phyloP scores from a whole-genome alignment of 2,329 filamentous ascomycete species.

The Tolypocladium endophyticum region DNA sequence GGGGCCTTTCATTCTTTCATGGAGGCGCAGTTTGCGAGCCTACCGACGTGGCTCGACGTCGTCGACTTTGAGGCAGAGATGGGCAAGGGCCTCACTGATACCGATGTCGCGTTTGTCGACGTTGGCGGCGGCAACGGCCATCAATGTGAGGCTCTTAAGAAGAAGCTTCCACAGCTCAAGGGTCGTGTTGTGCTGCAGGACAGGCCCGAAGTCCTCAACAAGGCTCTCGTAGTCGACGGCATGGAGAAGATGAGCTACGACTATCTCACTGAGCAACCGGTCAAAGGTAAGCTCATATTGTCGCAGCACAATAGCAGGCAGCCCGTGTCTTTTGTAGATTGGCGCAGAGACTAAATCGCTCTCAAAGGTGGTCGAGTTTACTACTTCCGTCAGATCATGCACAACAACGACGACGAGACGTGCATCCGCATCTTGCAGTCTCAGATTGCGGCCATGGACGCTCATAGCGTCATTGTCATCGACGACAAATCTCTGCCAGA shows the following conservation, averaged over 20 bases:
- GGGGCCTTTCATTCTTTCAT: slow-evolving; percentile 15
- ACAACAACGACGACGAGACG: slow-evolving; percentile 13
- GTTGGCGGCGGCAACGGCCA: slow-evolving; percentile 11
- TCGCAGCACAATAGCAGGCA: background rate
- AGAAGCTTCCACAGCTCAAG: slow-evolving; percentile 2
- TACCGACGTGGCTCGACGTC: slow-evolving; percentile 12
- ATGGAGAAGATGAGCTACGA: slow-evolving; percentile 15
- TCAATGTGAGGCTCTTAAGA: slow-evolving; percentile 7
- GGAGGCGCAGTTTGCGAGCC: slow-evolving; percentile 11
- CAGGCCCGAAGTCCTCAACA: slow-evolving; percentile 8
- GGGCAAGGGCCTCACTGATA: background rate
- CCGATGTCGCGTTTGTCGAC: slow-evolving; percentile 8
- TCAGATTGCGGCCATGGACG: slow-evolving; percentile 8
- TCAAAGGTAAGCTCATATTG: slow-evolving; percentile 9
- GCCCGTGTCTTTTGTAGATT: no score
- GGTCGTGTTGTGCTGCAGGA: slow-evolving; percentile 13
- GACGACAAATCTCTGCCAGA: slow-evolving; percentile 12
- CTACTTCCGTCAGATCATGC: slow-evolving; percentile 17
- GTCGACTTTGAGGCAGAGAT: slow-evolving; percentile 11
- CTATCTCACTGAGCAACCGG: slow-evolving; percentile 11
- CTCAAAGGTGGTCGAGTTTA: slow-evolving; percentile 11
- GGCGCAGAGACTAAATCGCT: background rate
- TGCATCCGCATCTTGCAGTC: slow-evolving; percentile 11
- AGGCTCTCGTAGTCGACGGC: slow-evolving; percentile 5
- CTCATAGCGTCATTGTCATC: slow-evolving; percentile 12